Conservation (phyloP, 2,329 filamentous ascomycete species). For the Aspergillus ruber region DNA sequence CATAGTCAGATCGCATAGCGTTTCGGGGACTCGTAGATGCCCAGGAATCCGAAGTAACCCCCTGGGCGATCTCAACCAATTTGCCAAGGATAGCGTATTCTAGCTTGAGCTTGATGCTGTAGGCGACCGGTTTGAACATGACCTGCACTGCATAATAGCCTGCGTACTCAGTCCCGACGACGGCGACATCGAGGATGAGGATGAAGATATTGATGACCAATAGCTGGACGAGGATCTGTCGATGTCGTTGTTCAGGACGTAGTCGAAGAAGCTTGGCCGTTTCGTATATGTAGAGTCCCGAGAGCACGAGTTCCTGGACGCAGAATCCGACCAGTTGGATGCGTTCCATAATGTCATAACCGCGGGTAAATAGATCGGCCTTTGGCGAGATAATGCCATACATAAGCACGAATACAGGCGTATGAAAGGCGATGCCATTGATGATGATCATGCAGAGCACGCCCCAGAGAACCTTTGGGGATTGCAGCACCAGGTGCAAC, state of each 20-base stretch:
- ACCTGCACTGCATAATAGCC: constrained; percentile 35
- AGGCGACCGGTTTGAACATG: constrained; percentile 33
- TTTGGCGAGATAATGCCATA: constrained; percentile 26
- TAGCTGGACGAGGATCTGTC: constrained; percentile 33
- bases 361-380: constrained; percentile 15
- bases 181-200: constrained; percentile 39
- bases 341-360: constrained; percentile 43
- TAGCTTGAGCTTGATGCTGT: constrained; percentile 43
- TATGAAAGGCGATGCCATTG: constrained; percentile 33
- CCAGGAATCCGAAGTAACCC: neutral
- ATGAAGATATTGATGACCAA: constrained; percentile 47
- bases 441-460: constrained; percentile 41
- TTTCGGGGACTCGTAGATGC: neutral
- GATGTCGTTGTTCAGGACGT: constrained; percentile 12
- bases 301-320: constrained; percentile 48
- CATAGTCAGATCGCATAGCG: neutral
- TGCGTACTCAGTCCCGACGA: constrained; percentile 36
- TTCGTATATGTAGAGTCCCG: constrained; percentile 46
- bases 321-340: constrained; percentile 49
- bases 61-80: constrained; percentile 25
- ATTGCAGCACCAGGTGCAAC: constrained; percentile 38
- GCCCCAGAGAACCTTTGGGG: constrained; percentile 25
- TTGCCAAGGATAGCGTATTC: constrained; percentile 50
- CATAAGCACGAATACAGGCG: constrained; percentile 34
- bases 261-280: constrained; percentile 30